A percentile compares a stretch with the other conserved stretches of the same genome.
Evolutionary conservation across 805 yeast genomes (phyloP).

Genomic region (Kockiozyma suomiensis): DNA sequence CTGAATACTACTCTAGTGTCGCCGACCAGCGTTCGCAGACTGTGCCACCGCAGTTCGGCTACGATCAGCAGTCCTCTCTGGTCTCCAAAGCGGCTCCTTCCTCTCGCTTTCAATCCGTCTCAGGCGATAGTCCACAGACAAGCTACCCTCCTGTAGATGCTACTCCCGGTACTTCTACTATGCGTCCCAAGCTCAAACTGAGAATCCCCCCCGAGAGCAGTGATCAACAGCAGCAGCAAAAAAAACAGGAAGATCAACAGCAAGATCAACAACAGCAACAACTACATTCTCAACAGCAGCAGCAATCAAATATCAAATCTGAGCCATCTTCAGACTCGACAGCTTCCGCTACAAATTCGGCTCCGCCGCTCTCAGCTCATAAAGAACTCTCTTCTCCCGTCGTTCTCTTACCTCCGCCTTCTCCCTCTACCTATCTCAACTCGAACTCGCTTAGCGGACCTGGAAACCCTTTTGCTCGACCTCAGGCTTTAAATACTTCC

Average conservation of each 20-base stretch:
- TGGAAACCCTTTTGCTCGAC: slow-evolving; percentile 42
- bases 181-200: slow-evolving; percentile 45
- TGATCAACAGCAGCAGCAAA: not conserved
- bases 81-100: not conserved
- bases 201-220: slow-evolving; percentile 42
- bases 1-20: not conserved
- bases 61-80: not conserved
- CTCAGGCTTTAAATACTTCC: slow-evolving; percentile 5
- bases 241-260: not conserved
- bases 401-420: slow-evolving; percentile 42
- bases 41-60: slow-evolving; percentile 5
- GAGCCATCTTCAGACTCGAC: slow-evolving; percentile 22
- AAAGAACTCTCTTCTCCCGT: slow-evolving; percentile 39
- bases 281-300: slow-evolving; percentile 6
- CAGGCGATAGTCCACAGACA: slow-evolving; percentile 10
- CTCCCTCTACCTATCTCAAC: slow-evolving; percentile 42
- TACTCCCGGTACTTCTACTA: slow-evolving; percentile 7
- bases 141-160: not conserved
- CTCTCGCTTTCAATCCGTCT: not conserved
- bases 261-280: slow-evolving; percentile 8
- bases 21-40: not conserved
- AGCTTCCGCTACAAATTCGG: slow-evolving; percentile 16
- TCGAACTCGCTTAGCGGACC: slow-evolving; percentile 39
- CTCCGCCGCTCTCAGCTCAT: slow-evolving; percentile 19
- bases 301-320: slow-evolving; percentile 12